Percentiles rank a stretch among this genome's conserved stretches.
Conservation (phyloP, 176 grass and related monocot species). For the Ensete glaucum region DNA sequence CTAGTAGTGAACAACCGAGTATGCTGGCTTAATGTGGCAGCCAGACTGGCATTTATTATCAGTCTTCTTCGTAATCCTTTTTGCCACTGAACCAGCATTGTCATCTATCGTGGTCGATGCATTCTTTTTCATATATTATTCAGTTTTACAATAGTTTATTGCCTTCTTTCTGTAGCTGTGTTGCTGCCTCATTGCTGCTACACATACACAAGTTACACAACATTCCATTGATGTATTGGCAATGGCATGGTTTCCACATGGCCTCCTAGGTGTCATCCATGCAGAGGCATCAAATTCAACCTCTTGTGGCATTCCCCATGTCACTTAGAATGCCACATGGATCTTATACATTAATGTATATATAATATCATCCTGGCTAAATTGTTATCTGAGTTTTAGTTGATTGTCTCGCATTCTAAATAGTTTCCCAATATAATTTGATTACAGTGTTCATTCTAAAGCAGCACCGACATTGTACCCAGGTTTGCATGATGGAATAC, state of each 20-base stretch:
- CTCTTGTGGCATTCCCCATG: neutral
- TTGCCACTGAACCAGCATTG: too few relatives aligned
- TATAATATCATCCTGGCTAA: neutral
- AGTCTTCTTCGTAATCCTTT: too few relatives aligned
- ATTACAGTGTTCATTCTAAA: neutral
- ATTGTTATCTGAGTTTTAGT: neutral
- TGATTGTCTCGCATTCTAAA: neutral
- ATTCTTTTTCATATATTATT: neutral
- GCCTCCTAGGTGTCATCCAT: neutral
- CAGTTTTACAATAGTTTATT: neutral
- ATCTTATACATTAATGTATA: neutral
- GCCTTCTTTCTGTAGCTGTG: neutral
- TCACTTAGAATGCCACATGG: neutral
- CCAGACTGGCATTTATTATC: too few relatives aligned
- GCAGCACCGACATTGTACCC: neutral
- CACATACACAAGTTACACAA: neutral
- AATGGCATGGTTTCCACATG: neutral
- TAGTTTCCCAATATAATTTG: neutral
- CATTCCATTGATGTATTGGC: neutral
- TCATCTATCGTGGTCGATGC: too few relatives aligned
- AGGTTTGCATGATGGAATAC: constrained; percentile 39
- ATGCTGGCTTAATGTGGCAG: too few relatives aligned
- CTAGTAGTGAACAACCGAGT: too few relatives aligned
- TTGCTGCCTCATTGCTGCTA: neutral
- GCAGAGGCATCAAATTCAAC: neutral